Evolutionary conservation across 2,329 filamentous ascomycete species (phyloP).

Genomic region (Cyphellophora attinorum): DNA sequence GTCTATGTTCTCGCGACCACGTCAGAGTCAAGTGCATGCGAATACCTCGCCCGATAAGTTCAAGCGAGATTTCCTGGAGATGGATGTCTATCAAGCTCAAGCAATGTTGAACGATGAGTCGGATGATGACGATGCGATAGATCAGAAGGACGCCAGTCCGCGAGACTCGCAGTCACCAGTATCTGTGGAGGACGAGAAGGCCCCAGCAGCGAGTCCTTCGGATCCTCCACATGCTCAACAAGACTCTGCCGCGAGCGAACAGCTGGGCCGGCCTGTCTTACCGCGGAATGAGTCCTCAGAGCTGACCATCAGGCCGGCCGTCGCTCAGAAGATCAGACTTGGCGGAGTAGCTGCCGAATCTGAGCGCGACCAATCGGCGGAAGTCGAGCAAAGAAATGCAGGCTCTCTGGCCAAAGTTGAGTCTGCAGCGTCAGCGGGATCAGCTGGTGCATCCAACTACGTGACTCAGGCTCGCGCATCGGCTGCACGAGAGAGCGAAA

Average conservation of each 20-base stretch:
- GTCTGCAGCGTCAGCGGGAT: too few species aligned
- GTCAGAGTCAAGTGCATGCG: conserved; percentile 15
- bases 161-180: conserved; percentile 6
- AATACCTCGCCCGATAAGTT: conserved; percentile 4
- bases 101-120: too few species aligned
- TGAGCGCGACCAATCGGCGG: too few species aligned
- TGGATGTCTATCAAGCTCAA: not conserved
- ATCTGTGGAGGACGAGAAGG: conserved; percentile 11
- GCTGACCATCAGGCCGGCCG: not conserved
- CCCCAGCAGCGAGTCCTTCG: not conserved
- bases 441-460: too few species aligned
- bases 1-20: conserved; percentile 17
- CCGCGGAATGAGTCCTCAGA: not conserved
- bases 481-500: too few species aligned
- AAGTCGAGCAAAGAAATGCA: too few species aligned
- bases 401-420: too few species aligned
- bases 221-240: not conserved
- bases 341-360: not conserved
- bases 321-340: not conserved
- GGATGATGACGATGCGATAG: not conserved
- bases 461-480: too few species aligned
- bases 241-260: not conserved
- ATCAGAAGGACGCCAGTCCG: not conserved
- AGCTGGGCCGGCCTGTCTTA: not conserved
- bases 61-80: not conserved